Evolutionary conservation across 768 basidiomycete genomes (phyloP).

Genomic region (Psilocybe cyanescens): DNA sequence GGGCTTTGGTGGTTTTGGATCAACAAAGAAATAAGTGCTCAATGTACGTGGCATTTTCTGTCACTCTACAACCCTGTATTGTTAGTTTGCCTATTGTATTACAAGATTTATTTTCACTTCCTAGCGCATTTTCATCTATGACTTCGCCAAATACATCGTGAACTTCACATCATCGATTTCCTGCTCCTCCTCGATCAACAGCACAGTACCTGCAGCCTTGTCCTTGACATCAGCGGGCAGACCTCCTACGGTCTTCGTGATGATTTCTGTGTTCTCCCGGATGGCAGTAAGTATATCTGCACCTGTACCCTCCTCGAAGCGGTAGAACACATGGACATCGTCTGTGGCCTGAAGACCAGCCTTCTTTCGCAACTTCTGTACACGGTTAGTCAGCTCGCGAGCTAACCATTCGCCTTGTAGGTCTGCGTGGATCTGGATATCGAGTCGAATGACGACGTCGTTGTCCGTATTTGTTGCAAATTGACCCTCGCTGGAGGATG

Average conservation of each 20-base stretch:
- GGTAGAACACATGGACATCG: constrained; percentile 87
- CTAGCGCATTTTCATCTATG: constrained; percentile 32
- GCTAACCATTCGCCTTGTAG: constrained; percentile 87
- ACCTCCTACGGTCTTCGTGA: constrained; percentile 76
- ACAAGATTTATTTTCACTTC: constrained; percentile 24
- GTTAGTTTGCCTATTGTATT: constrained; percentile 26
- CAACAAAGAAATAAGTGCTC: constrained; percentile 72
- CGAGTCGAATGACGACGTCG: constrained; percentile 93
- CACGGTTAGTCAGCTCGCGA: constrained; percentile 88
- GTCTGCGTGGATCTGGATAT: constrained; percentile 86
- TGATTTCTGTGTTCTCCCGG: constrained; percentile 64
- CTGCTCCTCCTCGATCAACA: constrained; percentile 86
- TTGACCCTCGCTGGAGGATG: constrained; percentile 58
- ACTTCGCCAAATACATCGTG: constrained; percentile 64
- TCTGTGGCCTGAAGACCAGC: constrained; percentile 95
- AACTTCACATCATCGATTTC: constrained; percentile 84
- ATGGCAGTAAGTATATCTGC: constrained; percentile 69
- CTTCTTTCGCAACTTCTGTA: constrained; percentile 95
- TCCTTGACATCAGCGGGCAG: constrained; percentile 64
- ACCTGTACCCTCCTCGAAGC: constrained; percentile 71
- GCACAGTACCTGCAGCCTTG: constrained; percentile 47
- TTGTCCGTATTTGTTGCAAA: constrained; percentile 89
- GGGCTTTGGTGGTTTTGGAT: constrained; percentile 92
- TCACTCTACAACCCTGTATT: constrained; percentile 23
- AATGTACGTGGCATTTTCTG: constrained; percentile 25